Percentiles rank a stretch among this genome's conserved stretches.
Evolutionary conservation across 208 protist genomes (phyloP).

Genomic region (Perkinsela sp.): DNA sequence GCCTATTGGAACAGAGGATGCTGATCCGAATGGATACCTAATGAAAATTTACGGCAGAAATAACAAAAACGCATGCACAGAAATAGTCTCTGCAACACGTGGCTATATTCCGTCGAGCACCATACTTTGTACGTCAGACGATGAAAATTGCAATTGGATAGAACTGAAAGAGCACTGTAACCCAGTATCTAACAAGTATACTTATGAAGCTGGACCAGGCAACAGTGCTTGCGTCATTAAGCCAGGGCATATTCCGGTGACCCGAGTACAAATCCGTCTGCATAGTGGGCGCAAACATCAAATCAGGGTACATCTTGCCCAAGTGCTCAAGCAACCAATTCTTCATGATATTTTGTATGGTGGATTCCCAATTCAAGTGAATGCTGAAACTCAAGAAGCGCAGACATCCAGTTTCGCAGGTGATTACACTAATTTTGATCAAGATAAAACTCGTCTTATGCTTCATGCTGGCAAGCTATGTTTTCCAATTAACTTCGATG

Average conservation of each 20-base stretch:
- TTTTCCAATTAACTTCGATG: constrained; percentile 3
- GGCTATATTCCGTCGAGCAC: constrained; percentile 1
- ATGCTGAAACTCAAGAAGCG: too few species aligned
- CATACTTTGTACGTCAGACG: background rate
- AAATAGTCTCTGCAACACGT: background rate
- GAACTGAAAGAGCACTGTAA: constrained; percentile 3
- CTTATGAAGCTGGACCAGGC: constrained; percentile 9
- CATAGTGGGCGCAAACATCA: constrained; percentile 51
- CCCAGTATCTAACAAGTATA: constrained; percentile 7
- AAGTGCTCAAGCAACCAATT: constrained; percentile 4
- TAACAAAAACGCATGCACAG: background rate
- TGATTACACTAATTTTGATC: too few species aligned
- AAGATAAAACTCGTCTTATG: too few species aligned
- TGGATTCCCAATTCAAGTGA: background rate
- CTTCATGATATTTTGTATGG: constrained; percentile 5
- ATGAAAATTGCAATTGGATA: background rate
- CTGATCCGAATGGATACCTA: background rate
- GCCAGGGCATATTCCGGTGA: constrained; percentile 9
- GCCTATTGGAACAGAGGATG: background rate
- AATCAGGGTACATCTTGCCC: constrained; percentile 29
- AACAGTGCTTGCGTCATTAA: constrained; percentile 1
- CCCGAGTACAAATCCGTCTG: constrained; percentile 17
- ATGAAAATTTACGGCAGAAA: constrained; percentile 1
- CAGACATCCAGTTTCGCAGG: too few species aligned
- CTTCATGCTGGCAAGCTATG: constrained; percentile 8